These are phyloP conservation scores for Ogataea nakhonphanomensis DNA, from an alignment of 805 yeast species.

Conservation along the genomic window DNA sequence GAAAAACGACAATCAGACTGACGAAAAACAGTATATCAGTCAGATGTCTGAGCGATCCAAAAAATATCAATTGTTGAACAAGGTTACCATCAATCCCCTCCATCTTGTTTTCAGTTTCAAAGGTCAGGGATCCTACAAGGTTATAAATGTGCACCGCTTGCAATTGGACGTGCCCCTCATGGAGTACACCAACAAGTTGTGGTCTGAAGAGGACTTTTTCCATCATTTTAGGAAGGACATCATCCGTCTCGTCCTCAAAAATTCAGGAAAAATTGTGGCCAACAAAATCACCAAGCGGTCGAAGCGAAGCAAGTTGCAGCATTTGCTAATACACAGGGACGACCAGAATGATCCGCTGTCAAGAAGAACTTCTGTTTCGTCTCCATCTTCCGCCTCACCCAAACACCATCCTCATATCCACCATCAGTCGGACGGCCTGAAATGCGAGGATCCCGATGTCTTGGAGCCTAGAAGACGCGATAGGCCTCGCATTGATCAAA, in stretches of 20 bases:
- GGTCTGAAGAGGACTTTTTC: slow-evolving; percentile 72
- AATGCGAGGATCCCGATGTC: slow-evolving; percentile 26
- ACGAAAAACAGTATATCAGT: slow-evolving; percentile 34
- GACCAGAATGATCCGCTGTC: background rate
- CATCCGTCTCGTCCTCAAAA: slow-evolving; percentile 51
- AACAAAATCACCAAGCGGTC: slow-evolving; percentile 52
- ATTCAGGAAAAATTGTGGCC: slow-evolving; percentile 74
- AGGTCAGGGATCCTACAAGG: slow-evolving; percentile 65
- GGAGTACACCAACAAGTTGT: slow-evolving; percentile 54
- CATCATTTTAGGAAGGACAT: slow-evolving; percentile 58
- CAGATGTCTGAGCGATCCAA: slow-evolving; percentile 42
- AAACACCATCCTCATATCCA: slow-evolving; percentile 14
- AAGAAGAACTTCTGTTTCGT: background rate
- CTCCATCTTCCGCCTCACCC: background rate
- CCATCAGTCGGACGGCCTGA: slow-evolving; percentile 9
- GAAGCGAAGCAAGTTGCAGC: slow-evolving; percentile 2
- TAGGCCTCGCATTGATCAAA: slow-evolving; percentile 2
- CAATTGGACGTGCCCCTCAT: slow-evolving; percentile 62
- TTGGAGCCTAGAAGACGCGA: slow-evolving; percentile 13
- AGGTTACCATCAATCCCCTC: slow-evolving; percentile 28
- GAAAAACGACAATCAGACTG: slow-evolving; percentile 8
- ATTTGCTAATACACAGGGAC: slow-evolving; percentile 10
- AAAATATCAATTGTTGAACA: slow-evolving; percentile 38
- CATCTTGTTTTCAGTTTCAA: slow-evolving; percentile 66
- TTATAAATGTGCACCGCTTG: slow-evolving; percentile 75